Conservation (phyloP, 768 basidiomycete species). For the Suillus weaverae region DNA sequence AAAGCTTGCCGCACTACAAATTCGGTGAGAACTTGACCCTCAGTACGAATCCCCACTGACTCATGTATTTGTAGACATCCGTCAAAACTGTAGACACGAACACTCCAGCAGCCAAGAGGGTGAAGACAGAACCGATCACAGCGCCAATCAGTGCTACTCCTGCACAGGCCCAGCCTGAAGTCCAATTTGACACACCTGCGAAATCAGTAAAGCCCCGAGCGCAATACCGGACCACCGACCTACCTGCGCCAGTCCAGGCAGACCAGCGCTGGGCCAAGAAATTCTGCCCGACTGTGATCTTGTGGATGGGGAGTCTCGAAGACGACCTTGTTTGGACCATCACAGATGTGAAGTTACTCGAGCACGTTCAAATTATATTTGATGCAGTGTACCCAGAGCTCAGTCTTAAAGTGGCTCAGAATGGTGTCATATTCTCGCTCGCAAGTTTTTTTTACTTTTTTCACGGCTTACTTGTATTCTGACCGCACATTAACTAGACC, state of each 20-base stretch:
- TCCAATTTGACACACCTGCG: background rate
- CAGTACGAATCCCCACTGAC: too few species aligned
- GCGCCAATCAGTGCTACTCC: background rate
- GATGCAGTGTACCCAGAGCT: conserved; percentile 8
- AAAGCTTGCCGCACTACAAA: too few species aligned
- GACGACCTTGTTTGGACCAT: conserved; percentile 6
- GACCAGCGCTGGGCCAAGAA: background rate
- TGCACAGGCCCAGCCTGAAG: background rate
- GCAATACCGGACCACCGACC: background rate
- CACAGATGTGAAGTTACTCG: conserved; percentile 1
- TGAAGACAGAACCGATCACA: background rate
- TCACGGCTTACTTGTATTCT: too few species aligned
- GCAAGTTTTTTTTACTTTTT: conserved; percentile 5
- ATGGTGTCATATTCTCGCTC: conserved; percentile 2
- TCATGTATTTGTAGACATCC: background rate
- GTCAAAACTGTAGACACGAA: background rate
- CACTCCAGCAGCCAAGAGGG: background rate
- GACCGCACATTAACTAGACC: too few species aligned
- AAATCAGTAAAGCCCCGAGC: background rate
- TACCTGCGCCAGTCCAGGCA: background rate
- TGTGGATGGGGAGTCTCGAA: background rate
- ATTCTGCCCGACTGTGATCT: background rate
- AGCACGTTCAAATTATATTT: conserved; percentile 5
- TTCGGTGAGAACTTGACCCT: too few species aligned
- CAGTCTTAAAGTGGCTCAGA: conserved; percentile 2